Evolutionary conservation across 225 moss, liverwort and hornwort species (phyloP).

Genomic region (Bryum argenteum): DNA sequence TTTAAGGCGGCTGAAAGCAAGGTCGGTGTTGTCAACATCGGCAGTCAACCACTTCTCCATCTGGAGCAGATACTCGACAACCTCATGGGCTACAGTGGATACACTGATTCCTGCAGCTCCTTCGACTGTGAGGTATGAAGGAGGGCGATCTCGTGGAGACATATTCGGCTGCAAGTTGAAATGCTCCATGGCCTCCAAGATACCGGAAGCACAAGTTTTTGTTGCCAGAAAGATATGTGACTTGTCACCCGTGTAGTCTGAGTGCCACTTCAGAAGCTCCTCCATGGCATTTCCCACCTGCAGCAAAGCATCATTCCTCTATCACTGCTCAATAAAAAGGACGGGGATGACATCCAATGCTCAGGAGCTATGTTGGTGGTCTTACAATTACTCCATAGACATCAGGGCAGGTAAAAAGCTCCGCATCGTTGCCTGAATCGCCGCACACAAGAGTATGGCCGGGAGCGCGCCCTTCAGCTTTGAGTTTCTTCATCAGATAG

Average conservation of each 20-base stretch:
- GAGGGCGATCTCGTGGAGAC: slow-evolving; percentile 70
- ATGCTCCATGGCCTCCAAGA: slow-evolving; percentile 92
- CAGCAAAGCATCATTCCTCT: slow-evolving; percentile 9
- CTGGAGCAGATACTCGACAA: slow-evolving; percentile 66
- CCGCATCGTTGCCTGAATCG: slow-evolving; percentile 97
- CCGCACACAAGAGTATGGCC: slow-evolving; percentile 88
- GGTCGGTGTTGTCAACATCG: slow-evolving; percentile 64
- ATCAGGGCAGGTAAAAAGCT: slow-evolving; percentile 83
- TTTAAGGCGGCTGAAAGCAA: slow-evolving; percentile 62
- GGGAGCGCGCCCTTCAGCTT: slow-evolving; percentile 68
- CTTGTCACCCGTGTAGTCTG: slow-evolving; percentile 64
- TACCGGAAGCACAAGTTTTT: slow-evolving; percentile 89
- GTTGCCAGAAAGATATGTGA: slow-evolving; percentile 75
- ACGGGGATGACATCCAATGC: no score
- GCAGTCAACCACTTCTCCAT: slow-evolving; percentile 85
- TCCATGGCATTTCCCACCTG: slow-evolving; percentile 98
- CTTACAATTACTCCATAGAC: slow-evolving; percentile 96
- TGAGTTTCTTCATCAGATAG: slow-evolving; percentile 77
- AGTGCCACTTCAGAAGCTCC: slow-evolving; percentile 85
- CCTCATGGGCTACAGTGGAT: slow-evolving; percentile 61
- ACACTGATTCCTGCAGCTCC: slow-evolving; percentile 33
- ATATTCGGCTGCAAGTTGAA: slow-evolving; percentile 72
- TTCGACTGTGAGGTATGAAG: slow-evolving; percentile 34
- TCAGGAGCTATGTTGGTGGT: background rate
- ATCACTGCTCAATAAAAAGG: background rate